phyloP scores from a whole-genome alignment of 768 basidiomycete genomes.

The Calocera cornea region DNA sequence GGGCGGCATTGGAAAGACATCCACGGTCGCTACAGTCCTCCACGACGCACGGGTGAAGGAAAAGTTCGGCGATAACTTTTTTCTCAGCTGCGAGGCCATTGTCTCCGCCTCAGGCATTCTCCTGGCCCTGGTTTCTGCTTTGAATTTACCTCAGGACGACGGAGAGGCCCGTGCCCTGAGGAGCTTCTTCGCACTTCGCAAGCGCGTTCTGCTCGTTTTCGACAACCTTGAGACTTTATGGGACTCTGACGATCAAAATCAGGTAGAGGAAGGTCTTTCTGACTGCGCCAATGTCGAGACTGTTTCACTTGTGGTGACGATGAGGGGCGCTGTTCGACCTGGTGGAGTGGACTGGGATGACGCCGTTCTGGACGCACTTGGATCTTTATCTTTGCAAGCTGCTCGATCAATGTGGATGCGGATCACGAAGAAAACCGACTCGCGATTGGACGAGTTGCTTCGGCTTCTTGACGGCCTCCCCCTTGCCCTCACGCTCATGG shows the following conservation, averaged over 20 bases:
- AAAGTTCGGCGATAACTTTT: constrained; percentile 21
- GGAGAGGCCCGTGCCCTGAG: not conserved
- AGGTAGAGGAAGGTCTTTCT: constrained; percentile 20
- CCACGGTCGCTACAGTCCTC: constrained; percentile 26
- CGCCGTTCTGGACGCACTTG: not conserved
- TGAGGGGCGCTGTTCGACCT: constrained; percentile 17
- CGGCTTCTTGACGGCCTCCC: not conserved
- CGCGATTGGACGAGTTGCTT: constrained; percentile 1
- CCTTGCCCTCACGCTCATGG: not conserved
- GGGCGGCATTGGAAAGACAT: constrained; percentile 33
- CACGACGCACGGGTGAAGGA: constrained; percentile 16
- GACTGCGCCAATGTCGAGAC: constrained; percentile 18
- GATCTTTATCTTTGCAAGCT: constrained; percentile 9
- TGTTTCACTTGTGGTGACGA: constrained; percentile 26
- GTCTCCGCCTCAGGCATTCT: constrained; percentile 20
- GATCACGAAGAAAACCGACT: constrained; percentile 13
- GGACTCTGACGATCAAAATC: constrained; percentile 18
- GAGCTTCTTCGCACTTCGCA: not conserved
- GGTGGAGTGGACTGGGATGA: constrained; percentile 2
- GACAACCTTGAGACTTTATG: constrained; percentile 34
- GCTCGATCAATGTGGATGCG: constrained; percentile 18
- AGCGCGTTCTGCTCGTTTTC: constrained; percentile 22
- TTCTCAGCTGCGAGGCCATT: constrained; percentile 27
- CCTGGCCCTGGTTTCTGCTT: constrained; percentile 19
- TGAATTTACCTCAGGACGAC: constrained; percentile 14